Conservation (phyloP, 371 early-diverging fungal genomes). For the Choanephora cucurbitarum region DNA sequence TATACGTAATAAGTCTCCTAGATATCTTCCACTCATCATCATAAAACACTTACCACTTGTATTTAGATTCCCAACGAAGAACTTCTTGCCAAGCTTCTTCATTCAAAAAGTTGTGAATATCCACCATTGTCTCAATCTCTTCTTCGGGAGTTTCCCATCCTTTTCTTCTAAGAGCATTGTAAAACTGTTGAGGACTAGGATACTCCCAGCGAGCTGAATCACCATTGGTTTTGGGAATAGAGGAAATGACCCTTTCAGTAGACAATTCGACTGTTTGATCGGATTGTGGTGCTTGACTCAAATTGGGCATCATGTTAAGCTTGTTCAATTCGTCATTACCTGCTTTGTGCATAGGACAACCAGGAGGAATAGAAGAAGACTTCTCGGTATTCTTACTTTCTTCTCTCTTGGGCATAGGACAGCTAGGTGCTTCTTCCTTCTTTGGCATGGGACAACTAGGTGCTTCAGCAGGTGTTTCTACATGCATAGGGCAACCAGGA, state of each 20-base stretch:
- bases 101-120: slow-evolving; percentile 97
- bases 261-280: slow-evolving; percentile 74
- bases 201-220: slow-evolving; percentile 81
- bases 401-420: slow-evolving; percentile 54
- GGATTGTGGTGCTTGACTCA: slow-evolving; percentile 64
- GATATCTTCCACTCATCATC: not conserved
- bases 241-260: slow-evolving; percentile 68
- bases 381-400: slow-evolving; percentile 12
- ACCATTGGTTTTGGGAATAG: slow-evolving; percentile 59
- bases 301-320: slow-evolving; percentile 84
- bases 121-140: slow-evolving; percentile 90
- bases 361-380: not conserved
- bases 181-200: slow-evolving; percentile 96
- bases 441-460: slow-evolving; percentile 18
- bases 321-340: slow-evolving; percentile 60
- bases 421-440: slow-evolving; percentile 29
- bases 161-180: slow-evolving; percentile 93
- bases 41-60: slow-evolving; percentile 57
- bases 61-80: slow-evolving; percentile 86
- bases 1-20: too few species aligned
- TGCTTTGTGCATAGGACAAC: slow-evolving; percentile 48
- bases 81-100: slow-evolving; percentile 95
- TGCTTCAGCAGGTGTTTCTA: slow-evolving; percentile 2
- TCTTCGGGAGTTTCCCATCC: slow-evolving; percentile 92
- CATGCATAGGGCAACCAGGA: slow-evolving; percentile 9